Percentiles rank a stretch among this genome's conserved stretches.
These are phyloP conservation scores for Candida neerlandica DNA, from an alignment of 1,139 yeast species.

Conservation along the genomic window DNA sequence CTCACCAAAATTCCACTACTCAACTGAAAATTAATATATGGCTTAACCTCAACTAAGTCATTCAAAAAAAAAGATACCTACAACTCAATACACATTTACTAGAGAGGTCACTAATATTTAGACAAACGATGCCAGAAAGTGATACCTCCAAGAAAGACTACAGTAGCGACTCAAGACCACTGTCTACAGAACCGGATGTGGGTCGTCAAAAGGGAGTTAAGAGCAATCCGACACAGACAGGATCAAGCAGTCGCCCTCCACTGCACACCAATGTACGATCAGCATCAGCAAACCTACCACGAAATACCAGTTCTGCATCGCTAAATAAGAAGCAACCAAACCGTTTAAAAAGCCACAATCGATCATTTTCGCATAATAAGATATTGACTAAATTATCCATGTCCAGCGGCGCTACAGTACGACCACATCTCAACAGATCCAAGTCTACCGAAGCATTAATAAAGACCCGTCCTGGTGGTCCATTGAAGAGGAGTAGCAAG, in stretches of 20 bases:
- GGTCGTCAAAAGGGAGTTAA: slow-evolving; percentile 11
- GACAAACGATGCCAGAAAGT: neutral
- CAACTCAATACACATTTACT: too few relatives aligned
- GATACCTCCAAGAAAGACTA: neutral
- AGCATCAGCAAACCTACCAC: slow-evolving; percentile 13
- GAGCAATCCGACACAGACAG: neutral
- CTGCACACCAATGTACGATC: slow-evolving; percentile 11
- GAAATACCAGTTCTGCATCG: slow-evolving; percentile 10
- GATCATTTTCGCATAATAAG: slow-evolving; percentile 41
- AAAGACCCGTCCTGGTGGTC: slow-evolving; percentile 22
- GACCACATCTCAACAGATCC: slow-evolving; percentile 44
- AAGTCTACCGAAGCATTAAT: slow-evolving; percentile 47
- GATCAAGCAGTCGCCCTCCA: slow-evolving; percentile 8
- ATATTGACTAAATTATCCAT: slow-evolving; percentile 22
- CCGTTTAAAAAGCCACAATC: slow-evolving; percentile 19
- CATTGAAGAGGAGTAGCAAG: slow-evolving; percentile 38
- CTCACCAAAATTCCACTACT: neutral
- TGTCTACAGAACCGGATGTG: slow-evolving; percentile 10
- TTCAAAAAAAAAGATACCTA: neutral
- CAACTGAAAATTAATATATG: neutral
- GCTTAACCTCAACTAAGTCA: neutral
- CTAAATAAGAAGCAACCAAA: slow-evolving; percentile 10
- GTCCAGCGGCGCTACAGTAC: slow-evolving; percentile 14
- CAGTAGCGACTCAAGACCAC: neutral
- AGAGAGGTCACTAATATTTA: too few relatives aligned